Percentiles rank a stretch among this genome's conserved stretches.
These are phyloP conservation scores for Priceomyces carsonii DNA, from an alignment of 805 yeast genomes.

Conservation along the genomic window DNA sequence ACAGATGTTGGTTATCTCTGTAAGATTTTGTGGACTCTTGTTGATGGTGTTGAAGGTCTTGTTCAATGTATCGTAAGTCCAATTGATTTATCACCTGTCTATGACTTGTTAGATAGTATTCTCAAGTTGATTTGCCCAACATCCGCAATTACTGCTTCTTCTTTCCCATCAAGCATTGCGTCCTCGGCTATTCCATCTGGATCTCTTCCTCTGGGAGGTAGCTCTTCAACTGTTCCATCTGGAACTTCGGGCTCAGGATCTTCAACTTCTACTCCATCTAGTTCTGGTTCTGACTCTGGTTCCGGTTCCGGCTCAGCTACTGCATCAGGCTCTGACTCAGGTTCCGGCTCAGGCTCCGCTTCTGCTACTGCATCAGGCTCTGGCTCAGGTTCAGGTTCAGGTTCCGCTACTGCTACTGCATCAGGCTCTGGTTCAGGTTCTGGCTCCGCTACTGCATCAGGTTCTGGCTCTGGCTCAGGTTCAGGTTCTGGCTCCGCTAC, in stretches of 20 bases:
- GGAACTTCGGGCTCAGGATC: slow-evolving; percentile 4
- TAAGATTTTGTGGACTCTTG: slow-evolving; percentile 6
- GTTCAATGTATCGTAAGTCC: slow-evolving; percentile 4
- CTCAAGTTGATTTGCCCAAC: slow-evolving; percentile 6
- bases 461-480: slow-evolving; percentile 19
- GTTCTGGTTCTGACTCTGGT: slow-evolving; percentile 10
- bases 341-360: slow-evolving; percentile 10
- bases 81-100: slow-evolving; percentile 3
- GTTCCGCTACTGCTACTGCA: slow-evolving; percentile 3
- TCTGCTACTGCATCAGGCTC: slow-evolving; percentile 21
- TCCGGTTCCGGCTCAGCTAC: slow-evolving; percentile 4
- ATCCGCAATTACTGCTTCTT: not conserved
- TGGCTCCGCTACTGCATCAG: slow-evolving; percentile 17
- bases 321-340: slow-evolving; percentile 55
- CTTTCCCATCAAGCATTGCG: slow-evolving; percentile 5
- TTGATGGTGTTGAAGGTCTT: slow-evolving; percentile 7
- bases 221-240: slow-evolving; percentile 5
- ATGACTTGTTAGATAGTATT: slow-evolving; percentile 2
- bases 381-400: slow-evolving; percentile 13
- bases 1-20: slow-evolving; percentile 7
- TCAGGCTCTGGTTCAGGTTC: slow-evolving; percentile 15
- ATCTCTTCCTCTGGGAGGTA: slow-evolving; percentile 2
- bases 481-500: slow-evolving; percentile 13
- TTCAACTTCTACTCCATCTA: slow-evolving; percentile 4
- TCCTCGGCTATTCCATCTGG: slow-evolving; percentile 6